Conservation (phyloP, 495 filamentous ascomycete species). For the Aspergillus wentii region DNA sequence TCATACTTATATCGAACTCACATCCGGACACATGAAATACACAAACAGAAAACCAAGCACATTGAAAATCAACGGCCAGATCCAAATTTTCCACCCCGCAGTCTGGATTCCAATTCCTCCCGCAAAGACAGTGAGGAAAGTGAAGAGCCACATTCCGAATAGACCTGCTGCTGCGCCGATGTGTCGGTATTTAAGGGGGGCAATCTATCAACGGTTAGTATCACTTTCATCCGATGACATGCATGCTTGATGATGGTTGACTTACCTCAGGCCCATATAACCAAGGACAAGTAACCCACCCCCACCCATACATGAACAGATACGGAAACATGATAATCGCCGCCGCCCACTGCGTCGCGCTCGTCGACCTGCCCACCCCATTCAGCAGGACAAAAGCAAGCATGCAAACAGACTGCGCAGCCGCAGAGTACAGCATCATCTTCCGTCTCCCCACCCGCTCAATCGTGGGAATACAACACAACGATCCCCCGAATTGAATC, state of each 20-base stretch:
- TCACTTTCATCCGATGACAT: neutral
- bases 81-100: conserved; percentile 21
- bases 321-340: conserved; percentile 16
- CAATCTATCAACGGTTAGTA: conserved; percentile 9
- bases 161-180: conserved; percentile 18
- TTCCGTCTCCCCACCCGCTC: conserved; percentile 20
- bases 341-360: conserved; percentile 15
- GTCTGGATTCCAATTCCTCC: conserved; percentile 22
- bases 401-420: conserved; percentile 17
- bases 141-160: conserved; percentile 23
- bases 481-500: conserved; percentile 7
- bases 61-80: conserved; percentile 18
- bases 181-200: conserved; percentile 22
- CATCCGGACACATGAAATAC: conserved; percentile 16
- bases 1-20: neutral
- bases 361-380: conserved; percentile 5
- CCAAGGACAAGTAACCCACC: conserved; percentile 23
- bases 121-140: conserved; percentile 27
- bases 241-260: neutral
- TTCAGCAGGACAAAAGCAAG: conserved; percentile 17
- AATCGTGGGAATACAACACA: conserved; percentile 10
- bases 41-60: conserved; percentile 9
- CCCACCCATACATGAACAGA: conserved; percentile 19
- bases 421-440: conserved; percentile 20
- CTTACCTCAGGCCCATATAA: conserved; percentile 21